Evolutionary conservation across 1,139 yeast genomes (phyloP).

Genomic region (Debaryomycetaceae sp.): DNA sequence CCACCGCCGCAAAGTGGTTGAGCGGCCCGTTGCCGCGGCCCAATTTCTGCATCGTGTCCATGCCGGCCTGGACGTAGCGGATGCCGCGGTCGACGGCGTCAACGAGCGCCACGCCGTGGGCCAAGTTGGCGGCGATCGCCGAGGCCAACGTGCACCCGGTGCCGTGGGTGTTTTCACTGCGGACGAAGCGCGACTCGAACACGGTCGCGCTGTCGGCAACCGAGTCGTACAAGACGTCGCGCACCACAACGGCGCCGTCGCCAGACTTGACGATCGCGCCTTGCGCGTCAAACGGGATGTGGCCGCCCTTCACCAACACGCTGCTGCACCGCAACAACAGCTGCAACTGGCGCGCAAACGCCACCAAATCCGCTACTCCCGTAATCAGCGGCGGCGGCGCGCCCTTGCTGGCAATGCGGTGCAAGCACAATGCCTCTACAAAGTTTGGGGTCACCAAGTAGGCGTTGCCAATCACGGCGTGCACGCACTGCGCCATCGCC

Average conservation of each 20-base stretch:
- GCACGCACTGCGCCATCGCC: constrained; percentile 33
- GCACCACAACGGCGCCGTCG: constrained; percentile 22
- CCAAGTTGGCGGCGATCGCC: constrained; percentile 72
- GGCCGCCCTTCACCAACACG: constrained; percentile 81
- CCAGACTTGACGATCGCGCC: constrained; percentile 3
- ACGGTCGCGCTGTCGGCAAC: constrained; percentile 30
- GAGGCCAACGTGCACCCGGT: constrained; percentile 90
- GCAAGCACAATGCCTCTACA: constrained; percentile 54
- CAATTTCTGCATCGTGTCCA: constrained; percentile 34
- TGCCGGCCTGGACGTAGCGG: constrained; percentile 64
- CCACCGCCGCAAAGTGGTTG: constrained; percentile 43
- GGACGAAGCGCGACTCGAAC: constrained; percentile 46
- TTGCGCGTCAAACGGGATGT: constrained; percentile 46
- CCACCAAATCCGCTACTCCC: constrained; percentile 22
- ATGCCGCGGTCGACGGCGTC: constrained; percentile 55
- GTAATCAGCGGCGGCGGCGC: constrained; percentile 6
- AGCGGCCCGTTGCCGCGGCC: constrained; percentile 74
- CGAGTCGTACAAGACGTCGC: constrained; percentile 61
- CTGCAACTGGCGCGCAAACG: constrained; percentile 43
- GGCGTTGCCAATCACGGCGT: constrained; percentile 49
- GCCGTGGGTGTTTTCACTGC: constrained; percentile 69
- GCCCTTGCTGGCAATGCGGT: constrained; percentile 17
- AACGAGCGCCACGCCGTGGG: constrained; percentile 42
- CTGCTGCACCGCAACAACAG: constrained; percentile 41
- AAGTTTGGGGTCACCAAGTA: constrained; percentile 75